Conservation (phyloP, 2,329 filamentous ascomycete species). For the Exophiala viscosa region DNA sequence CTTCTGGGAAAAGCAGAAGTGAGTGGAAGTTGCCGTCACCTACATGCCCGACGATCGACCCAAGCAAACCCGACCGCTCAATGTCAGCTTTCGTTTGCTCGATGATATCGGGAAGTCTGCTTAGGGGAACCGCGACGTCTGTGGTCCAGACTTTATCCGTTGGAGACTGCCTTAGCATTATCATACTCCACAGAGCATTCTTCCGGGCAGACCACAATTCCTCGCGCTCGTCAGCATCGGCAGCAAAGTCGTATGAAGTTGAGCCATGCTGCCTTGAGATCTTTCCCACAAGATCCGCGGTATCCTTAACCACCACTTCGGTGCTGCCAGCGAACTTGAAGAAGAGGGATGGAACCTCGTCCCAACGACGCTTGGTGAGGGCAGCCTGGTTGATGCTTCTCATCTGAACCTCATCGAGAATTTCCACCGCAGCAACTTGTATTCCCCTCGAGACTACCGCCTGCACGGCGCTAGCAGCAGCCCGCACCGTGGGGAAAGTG, state of each 20-base stretch:
- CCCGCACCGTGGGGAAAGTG: slow-evolving; percentile 70
- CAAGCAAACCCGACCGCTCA: slow-evolving; percentile 78
- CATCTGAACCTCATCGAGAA: slow-evolving; percentile 89
- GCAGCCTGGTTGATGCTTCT: slow-evolving; percentile 71
- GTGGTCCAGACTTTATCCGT: slow-evolving; percentile 74
- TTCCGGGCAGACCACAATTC: slow-evolving; percentile 82
- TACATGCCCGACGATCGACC: slow-evolving; percentile 81
- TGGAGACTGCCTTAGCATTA: slow-evolving; percentile 58
- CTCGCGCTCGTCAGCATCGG: slow-evolving; percentile 62
- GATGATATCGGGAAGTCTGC: slow-evolving; percentile 58
- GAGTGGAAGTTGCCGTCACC: slow-evolving; percentile 94
- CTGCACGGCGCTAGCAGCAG: slow-evolving; percentile 69
- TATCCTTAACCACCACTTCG: slow-evolving; percentile 65
- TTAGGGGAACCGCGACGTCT: slow-evolving; percentile 79
- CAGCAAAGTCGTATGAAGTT: slow-evolving; percentile 70
- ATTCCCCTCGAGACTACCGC: slow-evolving; percentile 71
- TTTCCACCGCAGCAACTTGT: slow-evolving; percentile 72
- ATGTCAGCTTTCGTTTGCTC: slow-evolving; percentile 86
- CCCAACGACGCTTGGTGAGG: slow-evolving; percentile 61
- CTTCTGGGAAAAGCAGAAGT: slow-evolving; percentile 72
- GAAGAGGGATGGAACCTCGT: slow-evolving; percentile 71
- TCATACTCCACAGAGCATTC: slow-evolving; percentile 75
- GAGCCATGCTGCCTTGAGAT: slow-evolving; percentile 63
- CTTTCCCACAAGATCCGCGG: slow-evolving; percentile 63
- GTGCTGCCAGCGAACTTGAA: slow-evolving; percentile 77